Base-by-base conservation (phyloP, 768 basidiomycete species). In the Lentinula raphanica region DNA sequence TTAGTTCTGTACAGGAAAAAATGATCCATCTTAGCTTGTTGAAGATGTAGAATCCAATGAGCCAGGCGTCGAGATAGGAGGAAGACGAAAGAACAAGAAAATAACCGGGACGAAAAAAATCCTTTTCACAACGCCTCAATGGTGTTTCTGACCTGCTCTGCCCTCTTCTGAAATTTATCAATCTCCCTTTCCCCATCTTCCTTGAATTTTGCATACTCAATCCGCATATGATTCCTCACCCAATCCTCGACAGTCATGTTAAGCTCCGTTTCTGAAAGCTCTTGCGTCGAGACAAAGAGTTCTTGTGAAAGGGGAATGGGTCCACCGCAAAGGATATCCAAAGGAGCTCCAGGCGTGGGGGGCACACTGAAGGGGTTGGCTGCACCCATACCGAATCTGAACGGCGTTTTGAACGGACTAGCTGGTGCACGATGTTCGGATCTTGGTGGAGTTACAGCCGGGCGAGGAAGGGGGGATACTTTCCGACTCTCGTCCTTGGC, bases 231-330 rank as follows among this genome's bases (percentile, higher is more conserved):
- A 62, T 83, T 81, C 56, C 86, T 77, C 58, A 93, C 85, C 83
- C 90, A 90, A 65, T 94, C 83, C 65, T 94, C 92, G 49, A 94
- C 79, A 0, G 90, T 88, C 88, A 94, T 87, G 19, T 77, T 72
- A 59, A 86, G 75, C 67, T 94, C 88, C 19, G 81, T 82, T 45
- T 87, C 87, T 5, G 78, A 83, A 39, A 90, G 73, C 23, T 67
- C 67, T 21, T 71, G 69, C 28, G 79, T 49, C 6, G 75, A 72
- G n/a, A 70, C 69, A 58, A 79, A 79, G 1, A 79, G 79, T 3
- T 78, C 71, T 59, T 73, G 74, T 0, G 79, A 77, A 31, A 82
- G 69, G 11, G 77, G 68, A 5, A 79, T 53, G 11, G 51, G 35
- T 1, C 38, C 28, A 23, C 51, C 51, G 11, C 7, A 11, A 38